Conservation (phyloP, 495 filamentous ascomycete species). For the Lepidopterella palustris region DNA sequence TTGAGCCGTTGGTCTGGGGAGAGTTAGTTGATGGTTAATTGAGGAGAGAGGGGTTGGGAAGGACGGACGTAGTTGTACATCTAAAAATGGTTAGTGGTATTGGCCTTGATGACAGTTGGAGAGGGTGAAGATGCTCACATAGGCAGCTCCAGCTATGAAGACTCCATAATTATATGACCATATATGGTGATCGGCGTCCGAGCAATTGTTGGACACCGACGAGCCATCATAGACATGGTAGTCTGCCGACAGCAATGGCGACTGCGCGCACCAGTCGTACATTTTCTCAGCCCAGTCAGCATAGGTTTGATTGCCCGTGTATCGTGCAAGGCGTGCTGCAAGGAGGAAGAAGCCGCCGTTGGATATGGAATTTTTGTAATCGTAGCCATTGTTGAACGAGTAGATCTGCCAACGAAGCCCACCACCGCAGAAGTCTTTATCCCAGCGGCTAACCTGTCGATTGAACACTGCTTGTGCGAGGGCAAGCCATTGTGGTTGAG, state of each 20-base stretch:
- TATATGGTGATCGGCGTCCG: background rate
- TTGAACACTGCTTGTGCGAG: slow-evolving; percentile 22
- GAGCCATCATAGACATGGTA: slow-evolving; percentile 5
- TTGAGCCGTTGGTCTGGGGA: background rate
- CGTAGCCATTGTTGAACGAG: slow-evolving; percentile 12
- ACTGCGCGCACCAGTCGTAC: slow-evolving; percentile 6
- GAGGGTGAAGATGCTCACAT: background rate
- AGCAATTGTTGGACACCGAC: background rate
- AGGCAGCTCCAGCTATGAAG: slow-evolving; percentile 1
- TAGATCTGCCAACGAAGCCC: slow-evolving; percentile 18
- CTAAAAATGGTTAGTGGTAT: background rate
- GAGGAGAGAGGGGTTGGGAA: background rate
- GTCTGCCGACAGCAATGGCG: background rate
- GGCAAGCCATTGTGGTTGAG: slow-evolving; percentile 23
- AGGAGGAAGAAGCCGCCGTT: slow-evolving; percentile 13
- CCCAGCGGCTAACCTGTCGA: slow-evolving; percentile 5
- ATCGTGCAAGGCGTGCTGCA: slow-evolving; percentile 11
- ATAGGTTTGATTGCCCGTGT: slow-evolving; percentile 14
- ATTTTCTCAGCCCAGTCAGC: slow-evolving; percentile 10
- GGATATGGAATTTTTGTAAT: slow-evolving; percentile 16
- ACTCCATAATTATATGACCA: slow-evolving; percentile 10
- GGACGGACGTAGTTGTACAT: background rate
- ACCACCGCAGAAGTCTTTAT: slow-evolving; percentile 11
- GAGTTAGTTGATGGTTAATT: background rate
- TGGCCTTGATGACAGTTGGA: background rate